Evolutionary conservation across 164 flowering plant genomes (phyloP).

Genomic region (Hamamelis virginiana): DNA sequence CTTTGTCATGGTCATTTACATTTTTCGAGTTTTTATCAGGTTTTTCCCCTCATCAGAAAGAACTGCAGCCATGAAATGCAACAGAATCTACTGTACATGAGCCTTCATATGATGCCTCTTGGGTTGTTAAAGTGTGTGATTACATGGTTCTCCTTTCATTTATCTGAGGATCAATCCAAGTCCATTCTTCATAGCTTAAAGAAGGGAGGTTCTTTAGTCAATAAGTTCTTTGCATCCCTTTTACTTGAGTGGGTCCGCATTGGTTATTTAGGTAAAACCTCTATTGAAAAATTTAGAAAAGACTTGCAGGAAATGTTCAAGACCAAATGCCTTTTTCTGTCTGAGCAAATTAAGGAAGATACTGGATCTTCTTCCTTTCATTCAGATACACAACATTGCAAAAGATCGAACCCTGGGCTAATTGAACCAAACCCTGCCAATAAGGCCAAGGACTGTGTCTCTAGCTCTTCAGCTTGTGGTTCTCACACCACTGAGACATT

Average conservation of each 20-base stretch:
- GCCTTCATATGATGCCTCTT: slow-evolving; percentile 73
- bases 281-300: slow-evolving; percentile 50
- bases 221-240: slow-evolving; percentile 50
- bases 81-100: slow-evolving; percentile 42
- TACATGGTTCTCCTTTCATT: slow-evolving; percentile 62
- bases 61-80: slow-evolving; percentile 53
- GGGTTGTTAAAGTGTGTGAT: slow-evolving; percentile 66
- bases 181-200: slow-evolving; percentile 41
- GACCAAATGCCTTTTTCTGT: slow-evolving; percentile 37
- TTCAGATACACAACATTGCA: slow-evolving; percentile 18
- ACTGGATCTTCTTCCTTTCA: slow-evolving; percentile 19
- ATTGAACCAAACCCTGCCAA: slow-evolving; percentile 16
- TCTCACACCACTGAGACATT: slow-evolving; percentile 21
- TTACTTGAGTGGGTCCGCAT: slow-evolving; percentile 61
- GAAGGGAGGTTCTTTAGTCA: slow-evolving; percentile 34
- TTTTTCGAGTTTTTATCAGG: slow-evolving; percentile 36
- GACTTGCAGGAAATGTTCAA: slow-evolving; percentile 53
- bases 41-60: slow-evolving; percentile 53
- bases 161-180: slow-evolving; percentile 55
- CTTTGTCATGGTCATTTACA: not conserved
- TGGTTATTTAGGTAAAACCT: slow-evolving; percentile 66
- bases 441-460: slow-evolving; percentile 16
- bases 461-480: slow-evolving; percentile 22
- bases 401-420: slow-evolving; percentile 19
- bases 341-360: slow-evolving; percentile 29